phyloP scores from a whole-genome alignment of 805 yeast species.

The Tetrapisispora taiwanensis region DNA sequence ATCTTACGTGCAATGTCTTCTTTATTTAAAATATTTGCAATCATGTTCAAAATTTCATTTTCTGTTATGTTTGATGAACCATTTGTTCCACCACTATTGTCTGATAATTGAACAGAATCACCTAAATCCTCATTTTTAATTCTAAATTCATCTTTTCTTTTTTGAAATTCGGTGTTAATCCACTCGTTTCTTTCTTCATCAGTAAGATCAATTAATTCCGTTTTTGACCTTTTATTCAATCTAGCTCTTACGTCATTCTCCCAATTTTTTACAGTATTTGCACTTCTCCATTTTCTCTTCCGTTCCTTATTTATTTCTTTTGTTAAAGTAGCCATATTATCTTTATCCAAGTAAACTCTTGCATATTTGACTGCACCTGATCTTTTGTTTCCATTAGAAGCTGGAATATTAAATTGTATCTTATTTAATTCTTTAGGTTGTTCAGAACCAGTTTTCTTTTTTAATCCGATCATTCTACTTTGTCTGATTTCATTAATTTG shows the following conservation, averaged over 20 bases:
- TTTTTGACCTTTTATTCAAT: slow-evolving; percentile 60
- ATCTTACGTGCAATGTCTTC: slow-evolving; percentile 23
- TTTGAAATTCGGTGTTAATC: slow-evolving; percentile 65
- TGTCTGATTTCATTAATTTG: not conserved
- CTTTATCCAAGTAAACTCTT: slow-evolving; percentile 12
- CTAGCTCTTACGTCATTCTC: slow-evolving; percentile 80
- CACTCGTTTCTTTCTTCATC: slow-evolving; percentile 50
- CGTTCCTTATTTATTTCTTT: slow-evolving; percentile 25
- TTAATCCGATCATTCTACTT: not conserved
- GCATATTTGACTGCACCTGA: slow-evolving; percentile 18
- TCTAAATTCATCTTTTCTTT: slow-evolving; percentile 34
- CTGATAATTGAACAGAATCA: slow-evolving; percentile 3
- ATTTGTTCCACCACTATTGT: slow-evolving; percentile 4
- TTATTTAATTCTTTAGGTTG: slow-evolving; percentile 1
- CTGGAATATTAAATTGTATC: slow-evolving; percentile 7
- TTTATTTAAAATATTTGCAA: slow-evolving; percentile 19
- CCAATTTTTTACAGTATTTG: slow-evolving; percentile 68
- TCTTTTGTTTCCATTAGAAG: slow-evolving; percentile 9
- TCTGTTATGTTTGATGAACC: slow-evolving; percentile 20
- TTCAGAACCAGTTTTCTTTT: slow-evolving; percentile 2
- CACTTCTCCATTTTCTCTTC: slow-evolving; percentile 31
- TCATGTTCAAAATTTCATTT: slow-evolving; percentile 23
- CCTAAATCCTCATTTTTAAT: slow-evolving; percentile 4
- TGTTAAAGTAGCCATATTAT: slow-evolving; percentile 16
- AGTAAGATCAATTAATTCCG: slow-evolving; percentile 37